Conservation (phyloP, 2,329 filamentous ascomycete species). For the Microcyclospora pomicola region DNA sequence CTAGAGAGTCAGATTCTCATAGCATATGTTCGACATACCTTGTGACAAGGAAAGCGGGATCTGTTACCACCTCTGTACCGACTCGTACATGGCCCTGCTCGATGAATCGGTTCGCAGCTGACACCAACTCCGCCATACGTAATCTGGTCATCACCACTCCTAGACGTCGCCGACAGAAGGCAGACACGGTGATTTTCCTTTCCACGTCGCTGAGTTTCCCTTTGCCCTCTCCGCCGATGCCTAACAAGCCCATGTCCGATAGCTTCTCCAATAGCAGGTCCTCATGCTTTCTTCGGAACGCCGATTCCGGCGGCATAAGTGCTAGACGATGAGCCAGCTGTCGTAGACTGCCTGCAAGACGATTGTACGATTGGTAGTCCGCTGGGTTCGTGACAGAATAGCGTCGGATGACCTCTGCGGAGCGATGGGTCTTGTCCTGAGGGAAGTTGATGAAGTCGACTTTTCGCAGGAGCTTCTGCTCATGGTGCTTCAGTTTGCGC, state of each 20-base stretch:
- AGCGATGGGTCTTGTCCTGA: slow-evolving; percentile 73
- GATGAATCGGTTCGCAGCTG: slow-evolving; percentile 66
- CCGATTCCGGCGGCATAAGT: slow-evolving; percentile 63
- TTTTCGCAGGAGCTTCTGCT: slow-evolving; percentile 83
- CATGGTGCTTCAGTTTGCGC: slow-evolving; percentile 90
- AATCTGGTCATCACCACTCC: slow-evolving; percentile 84
- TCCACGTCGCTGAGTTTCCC: slow-evolving; percentile 60
- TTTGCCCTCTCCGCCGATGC: slow-evolving; percentile 47
- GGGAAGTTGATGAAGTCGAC: slow-evolving; percentile 84
- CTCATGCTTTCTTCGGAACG: slow-evolving; percentile 71
- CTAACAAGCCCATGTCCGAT: slow-evolving; percentile 78
- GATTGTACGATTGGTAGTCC: slow-evolving; percentile 53
- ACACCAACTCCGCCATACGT: slow-evolving; percentile 82
- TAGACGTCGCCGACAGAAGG: slow-evolving; percentile 70
- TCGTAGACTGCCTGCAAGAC: slow-evolving; percentile 50
- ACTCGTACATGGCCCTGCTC: slow-evolving; percentile 79
- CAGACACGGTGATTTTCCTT: slow-evolving; percentile 73
- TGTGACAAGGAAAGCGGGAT: slow-evolving; percentile 79
- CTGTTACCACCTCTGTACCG: slow-evolving; percentile 78
- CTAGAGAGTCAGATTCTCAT: not conserved
- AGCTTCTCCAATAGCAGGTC: slow-evolving; percentile 80
- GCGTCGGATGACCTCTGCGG: slow-evolving; percentile 62
- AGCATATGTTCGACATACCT: slow-evolving; percentile 21
- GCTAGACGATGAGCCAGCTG: slow-evolving; percentile 82
- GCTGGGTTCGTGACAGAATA: slow-evolving; percentile 85